Percentiles rank a stretch among this genome's conserved stretches.
Conservation (phyloP, 1,284 basidiomycete genomes). For the Naganishia sp. region DNA sequence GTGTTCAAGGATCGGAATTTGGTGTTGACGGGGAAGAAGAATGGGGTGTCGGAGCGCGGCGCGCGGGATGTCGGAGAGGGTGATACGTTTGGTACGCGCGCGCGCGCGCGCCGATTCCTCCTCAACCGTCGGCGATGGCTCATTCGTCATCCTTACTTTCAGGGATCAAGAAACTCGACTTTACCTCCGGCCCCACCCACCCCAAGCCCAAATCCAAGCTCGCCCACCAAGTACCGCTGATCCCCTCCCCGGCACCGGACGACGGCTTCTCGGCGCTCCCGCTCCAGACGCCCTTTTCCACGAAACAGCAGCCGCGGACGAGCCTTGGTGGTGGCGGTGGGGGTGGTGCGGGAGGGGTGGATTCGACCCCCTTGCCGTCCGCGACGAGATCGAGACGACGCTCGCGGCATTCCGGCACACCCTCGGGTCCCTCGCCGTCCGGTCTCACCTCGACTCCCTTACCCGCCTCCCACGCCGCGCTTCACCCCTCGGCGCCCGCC, state of each 20-base stretch:
- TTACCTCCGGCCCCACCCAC: conserved; percentile 2
- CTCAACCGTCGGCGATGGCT: not conserved
- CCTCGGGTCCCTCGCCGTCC: conserved; percentile 1
- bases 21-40: conserved; percentile 26
- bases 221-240: conserved; percentile 23
- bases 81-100: conserved; percentile 12
- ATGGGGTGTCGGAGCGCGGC: conserved; percentile 9
- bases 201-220: conserved; percentile 15
- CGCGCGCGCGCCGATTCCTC: too few species aligned
- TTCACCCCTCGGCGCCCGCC: conserved; percentile 9
- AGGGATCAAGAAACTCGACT: conserved; percentile 27
- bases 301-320: conserved; percentile 16
- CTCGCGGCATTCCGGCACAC: conserved; percentile 12
- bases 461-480: not conserved
- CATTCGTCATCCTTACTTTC: not conserved
- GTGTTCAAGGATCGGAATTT: conserved; percentile 27
- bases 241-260: conserved; percentile 7
- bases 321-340: not conserved
- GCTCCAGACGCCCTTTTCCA: not conserved
- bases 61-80: conserved; percentile 2
- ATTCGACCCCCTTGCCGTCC: conserved; percentile 27
- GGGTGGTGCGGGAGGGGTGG: not conserved
- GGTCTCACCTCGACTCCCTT: not conserved
- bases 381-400: conserved; percentile 26
- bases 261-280: conserved; percentile 22